Evolutionary conservation across 2,329 filamentous ascomycete genomes (phyloP), one percentile per base, ranked within the genome.

Genomic region (Stachybotrys elegans): DNA sequence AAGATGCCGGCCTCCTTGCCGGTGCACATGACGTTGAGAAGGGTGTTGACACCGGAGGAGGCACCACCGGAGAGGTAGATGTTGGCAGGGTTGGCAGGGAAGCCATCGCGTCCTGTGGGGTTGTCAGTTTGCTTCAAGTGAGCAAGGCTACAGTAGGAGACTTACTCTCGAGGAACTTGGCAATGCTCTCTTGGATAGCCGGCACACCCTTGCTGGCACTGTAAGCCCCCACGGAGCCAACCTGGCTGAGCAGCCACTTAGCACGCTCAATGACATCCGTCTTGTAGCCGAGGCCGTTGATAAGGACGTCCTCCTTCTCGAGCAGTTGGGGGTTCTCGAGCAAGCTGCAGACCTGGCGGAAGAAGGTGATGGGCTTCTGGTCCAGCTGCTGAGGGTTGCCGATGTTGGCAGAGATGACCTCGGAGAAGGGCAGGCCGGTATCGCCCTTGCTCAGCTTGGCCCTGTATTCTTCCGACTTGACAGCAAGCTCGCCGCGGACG

Each of bases 351-450:
- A 98, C 93, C 72, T 98, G 92, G 56, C 93, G 84, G 81, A 98
- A 96, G 77, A 96, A 98, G 55, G 93, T 98, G 59, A 98, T 92
- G 59, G 93, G 93, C 76, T 97, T 94, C 78, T 98, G 93, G 71
- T 96, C 93, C 51, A 98, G 82, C 71, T 98, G 93, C 70, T 98
- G 93, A 4, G 93, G 93, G 74, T 98, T 98, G 62, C 93, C 93
- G 61, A 98, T 98, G 72, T 98, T 98, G 69, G 93, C 93, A 51
- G 88, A 91, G 71, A 98, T 92, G 67, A 98, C 84, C 48, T 89
- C 79, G 57, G 88, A 76, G 68, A 98, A 98, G 40, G 93, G 92
- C 41, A 97, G 76, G 59, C 47, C 42, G 46, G 59, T 65, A 54
- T 66, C 75, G 56, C 78, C 80, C 51, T 80, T 77, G 52, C 73